These are phyloP conservation scores for Monosporascus cannonballus DNA, from an alignment of 2,329 filamentous ascomycete species.

Conservation along the genomic window DNA sequence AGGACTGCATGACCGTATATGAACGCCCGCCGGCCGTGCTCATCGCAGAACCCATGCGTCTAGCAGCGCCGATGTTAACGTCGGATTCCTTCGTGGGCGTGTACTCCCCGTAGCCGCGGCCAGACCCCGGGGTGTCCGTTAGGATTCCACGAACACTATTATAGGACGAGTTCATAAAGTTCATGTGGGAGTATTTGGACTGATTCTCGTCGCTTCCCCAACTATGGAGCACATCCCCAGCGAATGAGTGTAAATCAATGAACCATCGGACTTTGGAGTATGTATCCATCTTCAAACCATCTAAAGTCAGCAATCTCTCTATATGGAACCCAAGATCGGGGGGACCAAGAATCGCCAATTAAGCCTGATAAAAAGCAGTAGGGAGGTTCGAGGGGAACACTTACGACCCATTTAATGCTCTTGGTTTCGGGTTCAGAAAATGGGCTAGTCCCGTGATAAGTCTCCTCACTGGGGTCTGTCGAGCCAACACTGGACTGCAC, in stretches of 20 bases:
- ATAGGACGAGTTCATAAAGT: constrained; percentile 46
- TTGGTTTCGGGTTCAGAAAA: constrained; percentile 52
- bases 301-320: too few relatives aligned
- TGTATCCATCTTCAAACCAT: constrained; percentile 30
- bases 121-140: constrained; percentile 26
- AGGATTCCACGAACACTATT: constrained; percentile 44
- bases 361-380: not conserved
- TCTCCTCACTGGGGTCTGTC: constrained; percentile 35
- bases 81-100: constrained; percentile 30
- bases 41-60: constrained; percentile 34
- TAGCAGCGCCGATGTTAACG: constrained; percentile 26
- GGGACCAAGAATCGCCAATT: too few relatives aligned
- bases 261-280: constrained; percentile 49
- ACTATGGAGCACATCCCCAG: constrained; percentile 46
- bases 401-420: constrained; percentile 42
- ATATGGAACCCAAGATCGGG: too few relatives aligned
- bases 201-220: constrained; percentile 54
- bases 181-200: constrained; percentile 36
- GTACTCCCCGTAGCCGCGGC: constrained; percentile 39
- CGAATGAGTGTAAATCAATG: constrained; percentile 51
- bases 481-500: constrained; percentile 35
- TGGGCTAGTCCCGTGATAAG: constrained; percentile 44
- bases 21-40: constrained; percentile 28
- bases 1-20: constrained; percentile 33
- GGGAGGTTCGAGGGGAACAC: not conserved